Evolutionary conservation across 148 eudicot genomes (phyloP).

Genomic region (Amaranthus hypochondriacus): DNA sequence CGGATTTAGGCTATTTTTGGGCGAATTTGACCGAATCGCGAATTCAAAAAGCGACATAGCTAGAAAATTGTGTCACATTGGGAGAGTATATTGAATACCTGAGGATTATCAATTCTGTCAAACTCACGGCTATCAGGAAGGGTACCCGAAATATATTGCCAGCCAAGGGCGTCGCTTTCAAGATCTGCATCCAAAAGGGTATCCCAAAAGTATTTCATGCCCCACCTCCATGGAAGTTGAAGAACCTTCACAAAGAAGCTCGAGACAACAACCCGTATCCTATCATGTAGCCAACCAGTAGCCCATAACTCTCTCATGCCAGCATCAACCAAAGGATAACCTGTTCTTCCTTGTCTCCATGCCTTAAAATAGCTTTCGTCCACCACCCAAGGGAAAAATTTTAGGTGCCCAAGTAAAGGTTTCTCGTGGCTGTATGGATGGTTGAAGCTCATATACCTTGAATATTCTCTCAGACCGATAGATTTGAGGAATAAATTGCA

Average conservation of each 20-base stretch:
- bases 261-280: conserved; percentile 89
- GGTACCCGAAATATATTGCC: conserved; percentile 96
- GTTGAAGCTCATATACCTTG: conserved; percentile 91
- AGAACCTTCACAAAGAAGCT: conserved; percentile 98
- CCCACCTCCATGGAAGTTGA: conserved; percentile 99
- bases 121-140: conserved; percentile 89
- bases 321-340: conserved; percentile 99
- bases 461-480: conserved; percentile 90
- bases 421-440: conserved; percentile 93
- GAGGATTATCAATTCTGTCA: conserved; percentile 96
- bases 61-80: neutral
- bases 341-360: conserved; percentile 98
- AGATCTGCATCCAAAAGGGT: conserved; percentile 96
- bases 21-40: too few relatives aligned
- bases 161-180: conserved; percentile 97
- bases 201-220: conserved; percentile 99
- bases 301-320: conserved; percentile 99
- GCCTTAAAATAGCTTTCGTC: conserved; percentile 84
- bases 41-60: too few relatives aligned
- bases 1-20: too few relatives aligned
- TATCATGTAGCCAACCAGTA: conserved; percentile 95
- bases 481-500: conserved; percentile 93
- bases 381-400: conserved; percentile 92
- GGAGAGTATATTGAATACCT: conserved; percentile 39
- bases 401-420: conserved; percentile 83